Evolutionary conservation across 1,139 yeast species (phyloP).

Genomic region (Geotrichum restrictum): DNA sequence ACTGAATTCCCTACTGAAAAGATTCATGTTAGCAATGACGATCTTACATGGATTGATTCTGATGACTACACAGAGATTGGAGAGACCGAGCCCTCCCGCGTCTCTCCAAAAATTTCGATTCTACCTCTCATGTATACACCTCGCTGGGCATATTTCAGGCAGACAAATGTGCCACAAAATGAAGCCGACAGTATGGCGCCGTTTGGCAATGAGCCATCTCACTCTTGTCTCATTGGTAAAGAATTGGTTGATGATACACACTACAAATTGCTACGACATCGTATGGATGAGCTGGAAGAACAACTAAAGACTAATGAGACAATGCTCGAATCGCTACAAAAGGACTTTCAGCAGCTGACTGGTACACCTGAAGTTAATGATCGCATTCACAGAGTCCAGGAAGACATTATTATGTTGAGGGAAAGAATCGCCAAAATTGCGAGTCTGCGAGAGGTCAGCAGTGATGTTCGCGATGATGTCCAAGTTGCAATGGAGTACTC

Average conservation of each 20-base stretch:
- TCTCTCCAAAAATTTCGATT: slow-evolving; percentile 55
- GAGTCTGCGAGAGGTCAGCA: slow-evolving; percentile 5
- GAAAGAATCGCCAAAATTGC: slow-evolving; percentile 28
- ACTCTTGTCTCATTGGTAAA: slow-evolving; percentile 60
- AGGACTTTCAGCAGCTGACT: slow-evolving; percentile 30
- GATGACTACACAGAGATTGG: slow-evolving; percentile 77
- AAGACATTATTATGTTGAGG: slow-evolving; percentile 40
- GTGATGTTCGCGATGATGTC: slow-evolving; percentile 9
- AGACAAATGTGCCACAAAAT: slow-evolving; percentile 44
- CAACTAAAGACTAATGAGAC: slow-evolving; percentile 44
- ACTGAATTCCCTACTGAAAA: slow-evolving; percentile 26
- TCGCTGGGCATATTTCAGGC: slow-evolving; percentile 68
- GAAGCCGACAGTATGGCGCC: slow-evolving; percentile 44
- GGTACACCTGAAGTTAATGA: slow-evolving; percentile 27
- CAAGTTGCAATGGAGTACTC: slow-evolving; percentile 17
- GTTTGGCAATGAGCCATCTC: slow-evolving; percentile 66
- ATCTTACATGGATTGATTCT: slow-evolving; percentile 69
- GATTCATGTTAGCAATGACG: slow-evolving; percentile 45
- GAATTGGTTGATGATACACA: slow-evolving; percentile 38
- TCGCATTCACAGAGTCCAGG: slow-evolving; percentile 33
- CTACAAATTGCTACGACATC: slow-evolving; percentile 31
- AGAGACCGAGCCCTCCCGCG: slow-evolving; percentile 39
- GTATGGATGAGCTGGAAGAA: slow-evolving; percentile 43
- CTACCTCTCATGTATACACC: slow-evolving; percentile 71
- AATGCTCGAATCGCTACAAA: slow-evolving; percentile 37